These are phyloP conservation scores for Truncatella angustata DNA, from an alignment of 2,329 filamentous ascomycete species.

Conservation along the genomic window DNA sequence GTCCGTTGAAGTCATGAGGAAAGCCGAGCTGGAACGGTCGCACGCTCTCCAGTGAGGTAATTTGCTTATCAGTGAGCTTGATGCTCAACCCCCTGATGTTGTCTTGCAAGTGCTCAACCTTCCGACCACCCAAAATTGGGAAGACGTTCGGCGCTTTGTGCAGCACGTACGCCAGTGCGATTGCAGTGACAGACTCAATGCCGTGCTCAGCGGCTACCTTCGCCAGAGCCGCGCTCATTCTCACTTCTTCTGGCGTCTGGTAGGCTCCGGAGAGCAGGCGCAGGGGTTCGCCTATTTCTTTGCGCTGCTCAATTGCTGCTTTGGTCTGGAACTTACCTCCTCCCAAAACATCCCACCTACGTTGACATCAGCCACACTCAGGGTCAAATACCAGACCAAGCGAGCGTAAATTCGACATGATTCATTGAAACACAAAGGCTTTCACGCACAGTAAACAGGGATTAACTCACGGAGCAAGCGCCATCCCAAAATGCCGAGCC, in stretches of 20 bases:
- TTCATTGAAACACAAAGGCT: too few species aligned
- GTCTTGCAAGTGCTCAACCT: constrained; percentile 44
- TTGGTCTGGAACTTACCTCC: constrained; percentile 45
- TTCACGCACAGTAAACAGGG: too few species aligned
- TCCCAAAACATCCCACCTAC: constrained; percentile 55
- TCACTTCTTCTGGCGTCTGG: constrained; percentile 2
- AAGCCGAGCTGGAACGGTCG: constrained; percentile 51
- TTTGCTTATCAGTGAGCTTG: constrained; percentile 43
- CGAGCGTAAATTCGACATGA: too few species aligned
- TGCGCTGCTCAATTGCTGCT: constrained; percentile 5
- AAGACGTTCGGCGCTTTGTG: constrained; percentile 41
- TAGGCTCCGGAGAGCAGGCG: neutral
- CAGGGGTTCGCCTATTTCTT: constrained; percentile 2
- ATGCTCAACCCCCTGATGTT: constrained; percentile 52
- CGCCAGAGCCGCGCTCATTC: constrained; percentile 3
- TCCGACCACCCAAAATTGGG: constrained; percentile 47
- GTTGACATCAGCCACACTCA: too few species aligned
- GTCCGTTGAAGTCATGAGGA: constrained; percentile 33
- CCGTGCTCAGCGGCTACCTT: constrained; percentile 10
- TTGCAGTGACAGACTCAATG: neutral
- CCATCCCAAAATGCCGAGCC: constrained; percentile 41
- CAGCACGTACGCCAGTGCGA: constrained; percentile 8
- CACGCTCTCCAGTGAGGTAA: constrained; percentile 47
- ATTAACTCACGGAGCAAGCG: constrained; percentile 42
- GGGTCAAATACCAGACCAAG: too few species aligned